Percentiles rank a stretch among this genome's conserved stretches.
These are phyloP conservation scores for Oenanthe javanica DNA, from an alignment of 140 eudicot species.

Conservation along the genomic window DNA sequence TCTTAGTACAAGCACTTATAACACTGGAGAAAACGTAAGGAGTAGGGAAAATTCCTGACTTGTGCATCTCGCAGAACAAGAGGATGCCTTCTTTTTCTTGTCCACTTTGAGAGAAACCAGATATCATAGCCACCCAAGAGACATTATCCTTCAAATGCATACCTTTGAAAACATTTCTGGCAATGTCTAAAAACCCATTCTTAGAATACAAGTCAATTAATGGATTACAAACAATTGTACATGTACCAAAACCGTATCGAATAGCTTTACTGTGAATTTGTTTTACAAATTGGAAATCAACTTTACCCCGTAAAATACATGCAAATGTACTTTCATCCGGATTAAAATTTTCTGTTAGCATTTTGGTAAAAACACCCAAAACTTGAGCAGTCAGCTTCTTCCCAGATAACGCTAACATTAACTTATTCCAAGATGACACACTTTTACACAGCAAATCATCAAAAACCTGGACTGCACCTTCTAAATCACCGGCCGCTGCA, in stretches of 20 bases:
- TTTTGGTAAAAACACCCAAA: slow-evolving; percentile 33
- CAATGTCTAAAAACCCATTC: slow-evolving; percentile 46
- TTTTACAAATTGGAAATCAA: slow-evolving; percentile 26
- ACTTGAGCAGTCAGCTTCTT: slow-evolving; percentile 28
- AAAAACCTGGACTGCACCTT: slow-evolving; percentile 35
- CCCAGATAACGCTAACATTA: slow-evolving; percentile 28
- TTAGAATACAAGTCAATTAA: slow-evolving; percentile 67
- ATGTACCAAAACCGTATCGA: slow-evolving; percentile 45
- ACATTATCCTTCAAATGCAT: slow-evolving; percentile 56
- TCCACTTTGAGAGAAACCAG: slow-evolving; percentile 69
- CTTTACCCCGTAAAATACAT: slow-evolving; percentile 33
- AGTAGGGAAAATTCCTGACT: slow-evolving; percentile 53
- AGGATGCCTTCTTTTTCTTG: slow-evolving; percentile 53
- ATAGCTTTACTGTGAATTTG: slow-evolving; percentile 53
- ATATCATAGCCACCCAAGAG: slow-evolving; percentile 95
- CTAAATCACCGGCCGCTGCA: slow-evolving; percentile 33
- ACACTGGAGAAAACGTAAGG: slow-evolving; percentile 88
- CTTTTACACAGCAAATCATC: slow-evolving; percentile 49
- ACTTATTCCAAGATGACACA: slow-evolving; percentile 43
- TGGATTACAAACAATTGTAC: slow-evolving; percentile 51
- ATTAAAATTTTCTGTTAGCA: slow-evolving; percentile 25
- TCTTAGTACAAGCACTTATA: slow-evolving; percentile 76
- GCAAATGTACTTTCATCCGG: slow-evolving; percentile 54
- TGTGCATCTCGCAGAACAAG: slow-evolving; percentile 65
- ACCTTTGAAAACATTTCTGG: slow-evolving; percentile 43